Base-by-base conservation (phyloP, 169 alveolate species). In the Plasmodium malariae region DNA sequence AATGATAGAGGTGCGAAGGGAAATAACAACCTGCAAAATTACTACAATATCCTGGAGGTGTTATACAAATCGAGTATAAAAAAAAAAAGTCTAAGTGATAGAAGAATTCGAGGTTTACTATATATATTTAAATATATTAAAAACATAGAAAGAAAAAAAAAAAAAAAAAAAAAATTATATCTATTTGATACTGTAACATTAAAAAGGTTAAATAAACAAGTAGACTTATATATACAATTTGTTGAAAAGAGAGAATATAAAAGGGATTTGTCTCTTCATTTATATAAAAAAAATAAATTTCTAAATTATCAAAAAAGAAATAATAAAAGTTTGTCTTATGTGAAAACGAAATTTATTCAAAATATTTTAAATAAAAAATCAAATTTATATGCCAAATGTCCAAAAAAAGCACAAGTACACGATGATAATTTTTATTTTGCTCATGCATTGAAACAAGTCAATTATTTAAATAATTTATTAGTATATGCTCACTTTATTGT, bases 41-140 rank as follows among this genome's bases (percentile, higher is more conserved):
- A 80, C 37, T 80, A 59, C 24, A 80, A 80, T 45, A 65, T 80
- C 19, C 36, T 80, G 40, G 90, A 80, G 21, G n/a, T 80, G 14
- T 59, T 80, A 37, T 80, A 80, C 26, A 49, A 51, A 17, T 45
- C 83, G 14, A 60, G 83, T 34, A 57, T 21, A 54, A 80, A 80
- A 49, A 80, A 80, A 51, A 80, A 65, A 49, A 67, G 37, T 9
- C 11, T 80, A 2, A 37, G 67, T 45, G 90, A 80, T 34, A 67
- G 51, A 67, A 51, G 90, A 43, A 59, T 80, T 14, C 63, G 90
- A 36, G 76, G 65, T 1, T 32, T 80, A 14, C 49, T 80, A 28
- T 67, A 80, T 43, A 43, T 80, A 34, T 80, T 80, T 51, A 80
- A 80, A 57, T 80, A 80, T 65, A 63, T 80, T 21, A 80, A 67